Evolutionary conservation across 2,329 filamentous ascomycete genomes (phyloP), one percentile per base, ranked within the genome.

Genomic region (Fusarium phyllophilum): DNA sequence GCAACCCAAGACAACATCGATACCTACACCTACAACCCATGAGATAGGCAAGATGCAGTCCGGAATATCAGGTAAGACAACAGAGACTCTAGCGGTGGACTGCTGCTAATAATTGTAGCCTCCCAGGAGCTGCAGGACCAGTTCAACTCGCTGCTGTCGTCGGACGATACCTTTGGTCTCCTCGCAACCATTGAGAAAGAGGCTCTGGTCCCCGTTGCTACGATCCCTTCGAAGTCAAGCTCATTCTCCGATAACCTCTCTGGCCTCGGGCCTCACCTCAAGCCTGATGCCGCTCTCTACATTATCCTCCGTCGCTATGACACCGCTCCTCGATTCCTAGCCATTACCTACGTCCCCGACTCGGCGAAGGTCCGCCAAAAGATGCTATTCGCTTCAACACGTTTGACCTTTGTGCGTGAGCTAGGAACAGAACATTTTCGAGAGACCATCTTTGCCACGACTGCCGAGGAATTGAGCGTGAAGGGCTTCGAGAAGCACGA

Each of bases 321-420:
- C 58, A 80, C 82, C 42, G 82, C 85, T 8, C 89, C 88, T n/a
- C 83, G 82, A 73, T 90, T 95, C 73, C 84, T 93, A 33, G 92
- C 91, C 51, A 85, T 95, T 41, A 94, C 93, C 41, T 96, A 95
- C 81, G 90, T 96, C 11, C 94, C 94, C 33, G 93, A 96, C 82
- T 80, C 89, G 2, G 94, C 94, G 44, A 92, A 92, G 34, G 93
- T 96, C 64, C 91, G 94, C 44, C 92, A 94, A 81, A 96, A 96
- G 86, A 96, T 94, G 92, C 88, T 96, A 29, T 95, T 96, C 81
- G 93, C 94, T 11, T 89, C 91, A 31, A 95, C 94, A 34, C 89
- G 93, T 15, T 85, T 95, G 76, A 93, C 93, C 1, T 87, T 96
- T 3, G 89, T 92, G 56, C 89, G 93, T 46, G 93, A 96, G 83